Conservation (phyloP, 1,139 yeast genomes). For the Debaryomyces subglobosus region DNA sequence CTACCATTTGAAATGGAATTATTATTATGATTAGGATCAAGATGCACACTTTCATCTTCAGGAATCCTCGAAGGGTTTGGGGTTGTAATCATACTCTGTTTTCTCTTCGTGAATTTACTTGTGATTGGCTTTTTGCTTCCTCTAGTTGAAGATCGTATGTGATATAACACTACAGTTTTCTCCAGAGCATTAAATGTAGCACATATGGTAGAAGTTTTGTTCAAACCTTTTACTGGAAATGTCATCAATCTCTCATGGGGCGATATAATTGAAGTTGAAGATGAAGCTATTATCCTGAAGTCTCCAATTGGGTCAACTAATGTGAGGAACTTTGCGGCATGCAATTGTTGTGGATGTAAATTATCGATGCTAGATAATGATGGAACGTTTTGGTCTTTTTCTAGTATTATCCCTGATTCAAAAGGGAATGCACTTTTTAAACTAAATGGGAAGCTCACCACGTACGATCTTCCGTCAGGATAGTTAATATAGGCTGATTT, state of each 20-base stretch:
- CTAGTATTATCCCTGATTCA: conserved; percentile 66
- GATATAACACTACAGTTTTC: conserved; percentile 49
- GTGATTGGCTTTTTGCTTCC: conserved; percentile 12
- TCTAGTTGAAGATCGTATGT: conserved; percentile 47
- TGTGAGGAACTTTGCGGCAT: conserved; percentile 55
- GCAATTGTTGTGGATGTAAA: conserved; percentile 27
- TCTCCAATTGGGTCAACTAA: conserved; percentile 73
- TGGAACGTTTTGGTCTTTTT: conserved; percentile 39
- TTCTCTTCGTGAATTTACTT: conserved; percentile 24
- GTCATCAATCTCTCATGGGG: conserved; percentile 57
- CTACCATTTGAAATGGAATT: background rate
- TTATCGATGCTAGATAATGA: conserved; percentile 13
- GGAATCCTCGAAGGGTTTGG: conserved; percentile 47
- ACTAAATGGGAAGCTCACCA: conserved; percentile 65
- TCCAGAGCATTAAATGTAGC: conserved; percentile 56
- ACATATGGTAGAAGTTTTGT: conserved; percentile 44
- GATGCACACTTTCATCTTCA: conserved; percentile 39
- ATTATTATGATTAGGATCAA: conserved; percentile 16
- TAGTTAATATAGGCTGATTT: conserved; percentile 61
- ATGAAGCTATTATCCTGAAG: conserved; percentile 65
- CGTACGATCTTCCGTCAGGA: conserved; percentile 57
- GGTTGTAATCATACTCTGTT: conserved; percentile 35
- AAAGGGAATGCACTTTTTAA: conserved; percentile 59
- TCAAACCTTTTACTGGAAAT: conserved; percentile 47
- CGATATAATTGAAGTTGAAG: conserved; percentile 69